Base-by-base conservation (phyloP, 495 filamentous ascomycete genomes). In the Staphylotrichum longicolle region DNA sequence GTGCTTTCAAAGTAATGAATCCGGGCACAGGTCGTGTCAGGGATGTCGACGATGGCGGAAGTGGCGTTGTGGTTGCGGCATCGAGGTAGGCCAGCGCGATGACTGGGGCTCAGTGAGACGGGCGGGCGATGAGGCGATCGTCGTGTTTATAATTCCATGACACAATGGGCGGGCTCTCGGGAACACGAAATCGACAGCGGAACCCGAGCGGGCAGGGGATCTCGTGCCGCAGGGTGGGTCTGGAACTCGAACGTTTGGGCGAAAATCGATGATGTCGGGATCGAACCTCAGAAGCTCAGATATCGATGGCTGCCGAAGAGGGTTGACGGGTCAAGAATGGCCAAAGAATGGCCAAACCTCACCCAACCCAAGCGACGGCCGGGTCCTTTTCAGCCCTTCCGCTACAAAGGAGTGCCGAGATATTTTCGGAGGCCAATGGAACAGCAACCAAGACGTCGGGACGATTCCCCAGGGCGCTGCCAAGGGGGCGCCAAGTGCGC, bases 401-500 rank as follows among this genome's bases (percentile, higher is more conserved):
- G n/a, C 52, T 27, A 32, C 39, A 50, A 50, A 54, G 57, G 48
- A 39, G 40, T 40, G 41, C 59, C 52, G 64, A 63, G 15, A 42
- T 51, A 33, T 52, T 61, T 53, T 45, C 30, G 32, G 56, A 57
- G 47, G 55, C 62, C 52, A 63, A 53, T 62, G 20, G 46, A 66
- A 37, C 40, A 27, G 7, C 1, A 54, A 42, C 66, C 66, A 64
- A 59, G 56, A 46, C 40, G 61, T 64, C 61, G 58, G 64, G 55
- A 60, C 58, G 15, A 30, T 60, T 51, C 20, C 51, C 52, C 20
- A 48, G 52, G 46, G 11, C n/a, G 34, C 33, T 41, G 63, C 63
- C 67, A 63, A 70, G 63, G 40, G 5, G 34, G 32, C 55, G 62
- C 64, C 65, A 67, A 70, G 62, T 10, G 20, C 35, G 60, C 54